Evolutionary conservation across 192 early-diverging fungal species (phyloP).

Genomic region (Dispira simplex): DNA sequence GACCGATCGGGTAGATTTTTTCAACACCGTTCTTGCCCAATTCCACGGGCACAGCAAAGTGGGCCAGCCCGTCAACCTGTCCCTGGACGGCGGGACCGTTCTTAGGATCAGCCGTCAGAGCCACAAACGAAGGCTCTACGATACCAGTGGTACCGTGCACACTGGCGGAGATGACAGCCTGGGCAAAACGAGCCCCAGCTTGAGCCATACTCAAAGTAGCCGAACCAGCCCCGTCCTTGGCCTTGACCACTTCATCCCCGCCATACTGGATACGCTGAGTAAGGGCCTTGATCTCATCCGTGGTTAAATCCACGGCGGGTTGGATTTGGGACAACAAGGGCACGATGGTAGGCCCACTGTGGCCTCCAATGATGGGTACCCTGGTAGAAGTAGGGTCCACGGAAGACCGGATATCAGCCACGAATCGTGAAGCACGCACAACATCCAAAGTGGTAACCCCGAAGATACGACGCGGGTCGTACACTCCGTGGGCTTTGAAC

Average conservation of each 20-base stretch:
- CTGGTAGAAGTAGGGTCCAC: conserved; percentile 48
- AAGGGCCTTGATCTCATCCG: conserved; percentile 77
- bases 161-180: conserved; percentile 70
- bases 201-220: conserved; percentile 83
- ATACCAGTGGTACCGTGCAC: conserved; percentile 46
- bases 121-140: conserved; percentile 67
- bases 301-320: conserved; percentile 42
- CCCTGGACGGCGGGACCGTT: conserved; percentile 26
- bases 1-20: conserved; percentile 64
- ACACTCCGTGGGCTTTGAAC: conserved; percentile 74
- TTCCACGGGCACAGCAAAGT: conserved; percentile 60
- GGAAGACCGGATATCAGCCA: conserved; percentile 59
- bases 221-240: conserved; percentile 89
- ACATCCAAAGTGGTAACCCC: conserved; percentile 97
- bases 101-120: conserved; percentile 29
- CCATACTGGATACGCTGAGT: conserved; percentile 98
- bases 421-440: conserved; percentile 92
- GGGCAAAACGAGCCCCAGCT: conserved; percentile 72
- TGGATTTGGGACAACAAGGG: conserved; percentile 75
- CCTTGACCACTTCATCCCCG: conserved; percentile 99
- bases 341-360: conserved; percentile 94
- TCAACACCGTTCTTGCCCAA: conserved; percentile 60
- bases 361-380: conserved; percentile 87
- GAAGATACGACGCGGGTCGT: conserved; percentile 64
- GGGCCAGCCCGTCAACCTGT: conserved; percentile 42